A percentile compares a stretch with the other conserved stretches of the same genome.
These are phyloP conservation scores for Theileria parva DNA, from an alignment of 169 alveolate genomes.

Conservation along the genomic window DNA sequence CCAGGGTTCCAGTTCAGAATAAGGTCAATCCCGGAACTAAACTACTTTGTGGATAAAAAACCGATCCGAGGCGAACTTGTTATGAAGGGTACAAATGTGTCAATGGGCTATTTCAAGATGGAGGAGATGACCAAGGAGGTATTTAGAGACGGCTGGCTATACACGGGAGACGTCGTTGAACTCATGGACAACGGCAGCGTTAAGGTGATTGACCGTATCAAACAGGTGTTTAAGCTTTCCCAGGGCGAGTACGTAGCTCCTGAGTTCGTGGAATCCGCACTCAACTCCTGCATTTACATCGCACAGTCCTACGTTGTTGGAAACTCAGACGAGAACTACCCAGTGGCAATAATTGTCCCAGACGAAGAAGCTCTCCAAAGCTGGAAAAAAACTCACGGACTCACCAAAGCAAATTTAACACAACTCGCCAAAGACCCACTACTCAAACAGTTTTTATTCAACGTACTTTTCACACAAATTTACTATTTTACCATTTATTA, in stretches of 20 bases:
- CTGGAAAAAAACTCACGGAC: slow-evolving; percentile 49
- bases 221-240: slow-evolving; percentile 92
- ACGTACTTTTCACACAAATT: slow-evolving; percentile 2
- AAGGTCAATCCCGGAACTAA: slow-evolving; percentile 91
- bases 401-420: slow-evolving; percentile 16
- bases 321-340: slow-evolving; percentile 61
- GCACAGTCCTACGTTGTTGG: slow-evolving; percentile 77
- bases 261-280: slow-evolving; percentile 86
- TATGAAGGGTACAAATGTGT: slow-evolving; percentile 83
- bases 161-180: slow-evolving; percentile 91
- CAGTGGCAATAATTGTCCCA: slow-evolving; percentile 67
- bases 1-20: slow-evolving; percentile 80
- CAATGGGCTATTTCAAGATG: slow-evolving; percentile 89
- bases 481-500: background rate
- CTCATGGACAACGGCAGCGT: slow-evolving; percentile 83
- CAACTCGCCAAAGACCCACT: slow-evolving; percentile 17
- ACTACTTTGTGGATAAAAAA: slow-evolving; percentile 76
- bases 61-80: slow-evolving; percentile 93
- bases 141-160: slow-evolving; percentile 88
- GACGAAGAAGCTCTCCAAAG: slow-evolving; percentile 48
- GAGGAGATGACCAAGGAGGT: slow-evolving; percentile 85
- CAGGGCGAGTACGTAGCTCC: slow-evolving; percentile 97
- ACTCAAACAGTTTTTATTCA: slow-evolving; percentile 23
- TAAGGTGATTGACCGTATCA: slow-evolving; percentile 90
- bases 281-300: slow-evolving; percentile 59